These are phyloP conservation scores for Amanita rubescens DNA, from an alignment of 768 basidiomycete species.

Conservation along the genomic window DNA sequence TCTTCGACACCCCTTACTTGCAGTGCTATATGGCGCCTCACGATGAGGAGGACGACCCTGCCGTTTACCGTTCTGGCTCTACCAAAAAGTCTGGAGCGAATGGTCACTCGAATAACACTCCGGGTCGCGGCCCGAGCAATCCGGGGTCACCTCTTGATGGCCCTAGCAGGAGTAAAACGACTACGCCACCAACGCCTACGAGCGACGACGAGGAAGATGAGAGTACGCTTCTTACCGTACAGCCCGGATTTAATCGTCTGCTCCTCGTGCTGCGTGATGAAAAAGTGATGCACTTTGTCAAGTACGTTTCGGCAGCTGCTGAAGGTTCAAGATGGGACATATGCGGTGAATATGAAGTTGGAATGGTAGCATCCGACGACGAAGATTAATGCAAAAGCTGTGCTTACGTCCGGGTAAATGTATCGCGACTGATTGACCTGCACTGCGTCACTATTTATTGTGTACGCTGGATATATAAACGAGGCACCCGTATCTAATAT, in stretches of 20 bases:
- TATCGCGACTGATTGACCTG: no score
- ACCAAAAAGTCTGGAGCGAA: constrained; percentile 29
- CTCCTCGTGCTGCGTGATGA: constrained; percentile 88
- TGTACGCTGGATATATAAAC: background rate
- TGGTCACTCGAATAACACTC: constrained; percentile 3
- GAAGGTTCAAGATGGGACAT: constrained; percentile 92
- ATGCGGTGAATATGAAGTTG: constrained; percentile 87
- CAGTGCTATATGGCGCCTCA: constrained; percentile 97
- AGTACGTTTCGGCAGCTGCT: constrained; percentile 87
- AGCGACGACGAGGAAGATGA: constrained; percentile 34
- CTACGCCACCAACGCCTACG: constrained; percentile 7
- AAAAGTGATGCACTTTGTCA: constrained; percentile 90
- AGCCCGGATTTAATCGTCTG: constrained; percentile 85
- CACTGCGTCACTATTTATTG: background rate
- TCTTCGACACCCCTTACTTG: background rate
- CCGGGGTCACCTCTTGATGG: background rate
- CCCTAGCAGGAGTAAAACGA: background rate
- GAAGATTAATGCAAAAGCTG: background rate
- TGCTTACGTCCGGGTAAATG: background rate
- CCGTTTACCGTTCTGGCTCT: constrained; percentile 74
- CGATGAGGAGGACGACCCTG: constrained; percentile 92
- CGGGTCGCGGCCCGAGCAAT: background rate
- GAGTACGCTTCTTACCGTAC: constrained; percentile 76
- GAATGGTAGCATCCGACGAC: constrained; percentile 53
- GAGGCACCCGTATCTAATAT: background rate